A percentile compares a stretch with the other conserved stretches of the same genome.
phyloP scores from a whole-genome alignment of 495 filamentous ascomycete species.

The Penicillium malachiteum region DNA sequence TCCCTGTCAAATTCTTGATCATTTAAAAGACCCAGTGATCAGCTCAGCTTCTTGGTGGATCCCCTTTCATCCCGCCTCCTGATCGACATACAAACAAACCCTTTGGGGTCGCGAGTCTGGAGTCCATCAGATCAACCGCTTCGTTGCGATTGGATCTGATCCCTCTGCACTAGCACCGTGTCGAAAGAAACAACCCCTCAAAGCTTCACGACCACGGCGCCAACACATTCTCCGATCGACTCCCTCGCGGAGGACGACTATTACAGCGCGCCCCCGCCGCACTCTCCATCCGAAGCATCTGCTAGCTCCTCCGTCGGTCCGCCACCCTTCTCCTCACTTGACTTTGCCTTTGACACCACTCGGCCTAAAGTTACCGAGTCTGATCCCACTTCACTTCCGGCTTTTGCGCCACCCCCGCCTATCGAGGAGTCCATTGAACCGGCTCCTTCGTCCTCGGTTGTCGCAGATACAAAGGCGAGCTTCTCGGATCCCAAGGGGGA shows the following conservation, averaged over 20 bases:
- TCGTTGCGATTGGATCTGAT: constrained; percentile 18
- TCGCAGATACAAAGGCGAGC: constrained; percentile 81
- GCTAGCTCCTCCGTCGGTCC: constrained; percentile 54
- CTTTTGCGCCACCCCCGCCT: constrained; percentile 47
- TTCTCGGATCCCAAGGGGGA: constrained; percentile 77
- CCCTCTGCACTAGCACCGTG: constrained; percentile 55
- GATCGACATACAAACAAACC: constrained; percentile 29
- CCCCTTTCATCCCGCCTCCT: constrained; percentile 19
- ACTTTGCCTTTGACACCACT: constrained; percentile 48
- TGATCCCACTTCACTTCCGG: constrained; percentile 58
- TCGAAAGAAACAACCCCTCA: constrained; percentile 61
- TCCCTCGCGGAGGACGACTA: constrained; percentile 48
- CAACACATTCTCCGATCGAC: constrained; percentile 49
- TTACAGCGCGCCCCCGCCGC: constrained; percentile 59
- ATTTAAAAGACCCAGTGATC: background rate
- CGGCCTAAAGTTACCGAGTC: constrained; percentile 53
- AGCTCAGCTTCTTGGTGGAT: constrained; percentile 2
- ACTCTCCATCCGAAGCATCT: constrained; percentile 66
- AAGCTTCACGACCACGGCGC: constrained; percentile 65
- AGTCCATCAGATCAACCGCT: constrained; percentile 29
- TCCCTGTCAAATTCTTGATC: background rate
- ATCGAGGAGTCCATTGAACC: constrained; percentile 46
- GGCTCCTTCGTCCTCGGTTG: constrained; percentile 51
- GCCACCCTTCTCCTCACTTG: constrained; percentile 66
- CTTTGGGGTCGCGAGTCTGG: constrained; percentile 22